Evolutionary conservation across 1,139 yeast species (phyloP).

Genomic region (Protomyces macrosporus): DNA sequence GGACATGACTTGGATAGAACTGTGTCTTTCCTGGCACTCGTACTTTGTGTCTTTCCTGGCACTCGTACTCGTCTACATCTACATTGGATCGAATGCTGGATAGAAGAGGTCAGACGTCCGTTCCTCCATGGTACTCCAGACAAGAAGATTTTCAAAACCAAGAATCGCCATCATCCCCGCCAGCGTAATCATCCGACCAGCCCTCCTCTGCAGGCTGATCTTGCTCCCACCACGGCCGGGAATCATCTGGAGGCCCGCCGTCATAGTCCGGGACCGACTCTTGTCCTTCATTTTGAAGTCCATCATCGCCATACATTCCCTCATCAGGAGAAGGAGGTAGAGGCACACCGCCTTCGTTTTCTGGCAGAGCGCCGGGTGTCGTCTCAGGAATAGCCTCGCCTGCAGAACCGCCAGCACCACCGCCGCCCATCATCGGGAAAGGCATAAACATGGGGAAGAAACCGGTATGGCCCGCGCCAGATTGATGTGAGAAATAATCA

Average conservation of each 20-base stretch:
- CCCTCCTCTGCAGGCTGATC: not conserved
- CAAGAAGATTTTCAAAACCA: not conserved
- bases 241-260: not conserved
- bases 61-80: no score
- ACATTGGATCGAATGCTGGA: no score
- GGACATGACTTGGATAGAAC: no score
- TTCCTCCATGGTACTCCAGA: no score
- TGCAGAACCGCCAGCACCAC: not conserved
- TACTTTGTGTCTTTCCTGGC: no score
- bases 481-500: constrained; percentile 88
- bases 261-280: not conserved
- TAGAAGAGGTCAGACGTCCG: no score
- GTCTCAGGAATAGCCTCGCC: not conserved
- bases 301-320: not conserved
- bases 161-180: not conserved
- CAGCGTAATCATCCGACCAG: not conserved
- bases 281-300: not conserved
- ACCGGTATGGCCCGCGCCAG: constrained; percentile 40
- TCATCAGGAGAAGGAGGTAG: not conserved
- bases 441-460: constrained; percentile 2
- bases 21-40: no score
- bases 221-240: constrained; percentile 14
- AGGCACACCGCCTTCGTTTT: not conserved
- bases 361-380: constrained; percentile 3
- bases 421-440: constrained; percentile 1